Base-by-base conservation (phyloP, 2,329 filamentous ascomycete species). In the Onygenales sp. region DNA sequence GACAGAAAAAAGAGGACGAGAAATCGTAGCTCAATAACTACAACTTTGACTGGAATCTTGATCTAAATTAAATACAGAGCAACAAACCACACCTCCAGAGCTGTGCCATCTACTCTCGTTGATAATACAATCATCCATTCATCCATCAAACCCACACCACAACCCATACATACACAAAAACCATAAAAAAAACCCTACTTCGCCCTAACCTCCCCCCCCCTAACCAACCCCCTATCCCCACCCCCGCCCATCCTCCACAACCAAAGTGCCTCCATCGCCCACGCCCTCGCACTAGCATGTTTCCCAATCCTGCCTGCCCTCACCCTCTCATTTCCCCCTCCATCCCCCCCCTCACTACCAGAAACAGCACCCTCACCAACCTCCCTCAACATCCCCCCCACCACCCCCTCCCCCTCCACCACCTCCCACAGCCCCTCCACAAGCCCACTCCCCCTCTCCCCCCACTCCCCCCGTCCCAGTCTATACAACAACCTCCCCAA, bases 191-290 rank as follows among this genome's bases (percentile, higher is more conserved):
- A 27, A 27, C 3, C 14, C 38, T 52, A 45, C 17, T 52, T 52
- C 50, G 50, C 44, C 32, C 50, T 52, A 10, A 52, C 17, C 27
- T 9, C 57, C 2, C 65, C 63, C 17, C 67, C 65, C 57, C 71
- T 71, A 54, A 68, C 55, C 5, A 75, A 59, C 1, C 71, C 69
- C 49, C 71, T 62, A 57, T 72, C 70, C 27, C 71, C 67, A 69
- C 74, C 77, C 71, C 71, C 81, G 65, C 87, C 87, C 77, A 86
- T 65, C 77, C 86, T 59, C 89, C 89, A 91, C 57, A 95, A 69
- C 91, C 92, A 96, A 13, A 96, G 72, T 1, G 90, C 91, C 69
- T 97, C 92, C 3, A 86, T 84, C 9, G 92, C 91, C 76, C 91
- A 95, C 0, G 86, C 85, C 63, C 84, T 82, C 49, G 88, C 89